Evolutionary conservation across 179 eudicot species (phyloP).

Genomic region (Vitellaria paradoxa): DNA sequence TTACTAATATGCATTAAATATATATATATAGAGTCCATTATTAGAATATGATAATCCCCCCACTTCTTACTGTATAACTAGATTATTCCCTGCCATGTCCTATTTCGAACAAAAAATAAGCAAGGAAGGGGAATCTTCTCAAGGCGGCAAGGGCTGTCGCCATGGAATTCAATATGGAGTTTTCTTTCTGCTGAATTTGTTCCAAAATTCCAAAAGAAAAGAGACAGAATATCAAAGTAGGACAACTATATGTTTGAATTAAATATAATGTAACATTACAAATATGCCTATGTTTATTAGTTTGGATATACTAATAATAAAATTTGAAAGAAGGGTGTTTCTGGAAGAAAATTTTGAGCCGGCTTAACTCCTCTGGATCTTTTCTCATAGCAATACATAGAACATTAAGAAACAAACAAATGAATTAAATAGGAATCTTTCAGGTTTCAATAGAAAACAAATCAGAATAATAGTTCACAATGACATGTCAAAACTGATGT

Average conservation of each 20-base stretch:
- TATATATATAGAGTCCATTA: background rate
- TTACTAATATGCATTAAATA: background rate
- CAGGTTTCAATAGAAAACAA: background rate
- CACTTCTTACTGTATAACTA: too few relatives aligned
- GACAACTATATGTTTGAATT: background rate
- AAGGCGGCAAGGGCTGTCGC: too few relatives aligned
- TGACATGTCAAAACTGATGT: conserved; percentile 10
- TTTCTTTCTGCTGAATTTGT: background rate
- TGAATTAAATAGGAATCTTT: background rate
- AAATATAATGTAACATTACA: background rate
- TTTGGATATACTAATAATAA: background rate
- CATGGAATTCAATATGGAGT: too few relatives aligned
- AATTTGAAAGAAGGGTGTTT: conserved; percentile 5
- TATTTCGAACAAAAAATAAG: too few relatives aligned
- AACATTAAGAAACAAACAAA: background rate
- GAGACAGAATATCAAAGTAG: background rate
- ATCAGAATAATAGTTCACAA: conserved; percentile 3
- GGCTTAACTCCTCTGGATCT: conserved; percentile 2
- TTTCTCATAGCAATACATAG: background rate
- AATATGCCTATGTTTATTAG: background rate
- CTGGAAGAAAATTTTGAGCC: background rate
- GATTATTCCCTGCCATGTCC: too few relatives aligned
- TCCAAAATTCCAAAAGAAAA: background rate
- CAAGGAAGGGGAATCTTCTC: too few relatives aligned
- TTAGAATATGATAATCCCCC: background rate